Base-by-base conservation (phyloP, 495 filamentous ascomycete species). In the Saxispiralis lemnorum region DNA sequence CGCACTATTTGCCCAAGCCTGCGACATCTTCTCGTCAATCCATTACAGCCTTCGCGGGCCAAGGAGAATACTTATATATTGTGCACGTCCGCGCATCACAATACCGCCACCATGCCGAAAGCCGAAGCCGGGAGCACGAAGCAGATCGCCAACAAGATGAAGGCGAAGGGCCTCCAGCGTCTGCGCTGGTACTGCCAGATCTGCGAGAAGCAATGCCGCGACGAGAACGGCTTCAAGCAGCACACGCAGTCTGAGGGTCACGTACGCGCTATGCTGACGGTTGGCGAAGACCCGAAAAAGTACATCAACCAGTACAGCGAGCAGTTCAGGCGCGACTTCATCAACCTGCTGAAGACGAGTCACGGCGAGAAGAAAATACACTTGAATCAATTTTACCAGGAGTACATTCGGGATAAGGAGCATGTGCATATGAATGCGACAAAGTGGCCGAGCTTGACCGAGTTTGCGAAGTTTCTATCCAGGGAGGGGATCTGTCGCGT, bases 381-480 rank as follows among this genome's bases (percentile, higher is more conserved):
- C 24, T 68, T 83, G 6, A 96, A 96, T 48, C 76, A 82, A 40
- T 95, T 94, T 57, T 99, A 99, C 57, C 83, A 96, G 59, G 76
- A 83, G 54, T 80, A 83, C 49, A 88, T 89, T 47, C 62, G 65
- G 13, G 67, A 81, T 58, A 81, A 81, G 56, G 74, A 86, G 57
- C 92, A 96, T 56, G 67, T 85, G 12, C 92, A 96, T 56, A 81
- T 95, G 78, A 96, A 94, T 61, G 69, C 85, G 32, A 96, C 89
- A 2, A 73, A 75, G 51, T 96, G 85, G 85, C 71, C 76, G 45
- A 66, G 68, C 31, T 63, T 99, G 43, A 83, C 84, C 3, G 84
- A 95, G 49, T 95, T 93, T 65, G 82, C 77, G 3, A 87, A 89
- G 51, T 63, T 79, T 51, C 61, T 99, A 7, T 83, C 84, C 1